Percentiles rank a stretch among this genome's conserved stretches.
Evolutionary conservation across 768 basidiomycete genomes (phyloP).

Genomic region (Suillus alpinus): DNA sequence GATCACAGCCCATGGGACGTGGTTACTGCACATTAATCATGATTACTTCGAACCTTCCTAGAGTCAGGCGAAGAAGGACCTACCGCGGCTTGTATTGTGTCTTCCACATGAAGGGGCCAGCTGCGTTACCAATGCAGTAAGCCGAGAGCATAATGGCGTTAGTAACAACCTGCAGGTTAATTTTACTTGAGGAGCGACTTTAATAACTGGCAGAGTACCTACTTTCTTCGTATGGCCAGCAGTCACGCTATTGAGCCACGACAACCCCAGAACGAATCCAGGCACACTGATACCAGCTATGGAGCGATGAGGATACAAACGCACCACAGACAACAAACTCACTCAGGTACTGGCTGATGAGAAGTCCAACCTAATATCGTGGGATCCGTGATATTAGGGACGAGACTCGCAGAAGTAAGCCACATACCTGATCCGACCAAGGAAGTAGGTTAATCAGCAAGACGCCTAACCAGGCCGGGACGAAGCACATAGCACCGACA

Average conservation of each 20-base stretch:
- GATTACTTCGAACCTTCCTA: not conserved
- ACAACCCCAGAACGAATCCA: slow-evolving; percentile 53
- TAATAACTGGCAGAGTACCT: not conserved
- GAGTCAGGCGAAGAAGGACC: not conserved
- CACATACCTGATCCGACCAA: slow-evolving; percentile 51
- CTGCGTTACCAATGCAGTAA: slow-evolving; percentile 59
- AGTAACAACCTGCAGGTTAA: slow-evolving; percentile 31
- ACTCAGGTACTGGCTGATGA: slow-evolving; percentile 56
- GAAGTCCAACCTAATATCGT: slow-evolving; percentile 36
- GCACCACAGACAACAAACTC: not conserved
- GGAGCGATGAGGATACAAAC: not conserved
- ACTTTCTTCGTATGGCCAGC: slow-evolving; percentile 68
- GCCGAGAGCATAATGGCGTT: slow-evolving; percentile 69
- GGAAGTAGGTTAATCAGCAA: slow-evolving; percentile 59
- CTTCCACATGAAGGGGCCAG: slow-evolving; percentile 74
- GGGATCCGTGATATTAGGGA: not conserved
- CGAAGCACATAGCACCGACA: slow-evolving; percentile 48
- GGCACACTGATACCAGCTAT: slow-evolving; percentile 48
- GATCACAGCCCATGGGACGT: slow-evolving; percentile 71
- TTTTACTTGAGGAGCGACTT: not conserved
- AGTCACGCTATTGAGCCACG: slow-evolving; percentile 61
- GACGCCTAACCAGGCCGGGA: slow-evolving; percentile 61
- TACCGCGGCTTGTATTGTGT: slow-evolving; percentile 58
- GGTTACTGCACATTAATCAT: slow-evolving; percentile 40
- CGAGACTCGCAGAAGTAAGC: not conserved